Base-by-base conservation (phyloP, 345 rosid genomes). In the Moricandia moricandioides region DNA sequence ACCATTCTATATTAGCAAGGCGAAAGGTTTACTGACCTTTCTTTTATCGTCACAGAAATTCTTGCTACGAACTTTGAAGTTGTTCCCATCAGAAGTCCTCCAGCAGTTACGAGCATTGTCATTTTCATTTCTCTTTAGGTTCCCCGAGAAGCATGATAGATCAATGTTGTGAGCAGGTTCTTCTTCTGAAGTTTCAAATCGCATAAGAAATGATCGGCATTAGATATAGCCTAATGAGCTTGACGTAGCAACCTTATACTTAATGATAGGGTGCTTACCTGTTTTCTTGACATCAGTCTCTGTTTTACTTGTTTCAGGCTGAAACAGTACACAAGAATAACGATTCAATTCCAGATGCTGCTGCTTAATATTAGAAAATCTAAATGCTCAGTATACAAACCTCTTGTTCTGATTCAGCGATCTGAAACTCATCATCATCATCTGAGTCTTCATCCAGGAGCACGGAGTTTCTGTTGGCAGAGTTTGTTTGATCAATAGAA, bases 31-130 rank as follows among this genome's bases (percentile, higher is more conserved):
- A 24, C 74, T 2, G 11, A 92, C 99, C 97, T 92, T 96, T 74
- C 91, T 67, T 80, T 92, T 96, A 87, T 92, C 84, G 49, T 68
- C 71, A 83, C 91, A 83, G 79, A 96, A 96, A 69, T 56, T 80
- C 87, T 84, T 87, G 91, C 97, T 85, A 40, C 99, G 98, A 76
- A 96, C 95, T 88, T 91, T 82, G 82, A 96, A 96, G 78, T 92
- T 96, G 85, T 88, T 92, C 67, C 91, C 98, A 66, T 89, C 89
- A 52, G 98, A 87, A 60, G 85, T 82, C 80, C 74, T 83, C 99
- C 99, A 96, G 86, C 99, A 88, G 80, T 96, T 77, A 70, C 97
- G 98, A 54, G 91, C 83, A 27, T 88, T 92, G 49, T 92, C 99
- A 69, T 73, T 87, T 61, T 88, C 98, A 84, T 96, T 89, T 30